Conservation (phyloP, 148 eudicot species). For the Cornus florida region DNA sequence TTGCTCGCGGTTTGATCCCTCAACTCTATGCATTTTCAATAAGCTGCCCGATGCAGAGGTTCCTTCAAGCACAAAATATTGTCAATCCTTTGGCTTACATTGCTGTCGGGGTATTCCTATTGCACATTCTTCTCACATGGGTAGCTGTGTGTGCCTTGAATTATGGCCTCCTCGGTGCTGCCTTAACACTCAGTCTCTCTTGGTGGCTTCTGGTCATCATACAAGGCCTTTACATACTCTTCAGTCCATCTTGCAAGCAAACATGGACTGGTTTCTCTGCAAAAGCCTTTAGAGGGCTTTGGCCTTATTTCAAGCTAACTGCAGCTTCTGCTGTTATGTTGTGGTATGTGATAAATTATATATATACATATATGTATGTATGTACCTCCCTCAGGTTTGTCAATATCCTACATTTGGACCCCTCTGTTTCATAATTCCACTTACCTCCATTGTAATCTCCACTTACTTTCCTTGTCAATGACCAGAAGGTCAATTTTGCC, state of each 20-base stretch:
- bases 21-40: constrained; percentile 60
- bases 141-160: constrained; percentile 39
- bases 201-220: constrained; percentile 45
- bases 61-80: constrained; percentile 60
- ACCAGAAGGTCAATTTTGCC: too few species aligned
- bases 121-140: constrained; percentile 44
- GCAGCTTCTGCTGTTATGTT: constrained; percentile 51
- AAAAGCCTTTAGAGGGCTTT: constrained; percentile 36
- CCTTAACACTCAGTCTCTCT: constrained; percentile 40
- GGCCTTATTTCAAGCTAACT: constrained; percentile 51
- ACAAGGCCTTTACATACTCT: constrained; percentile 29
- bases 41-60: constrained; percentile 51
- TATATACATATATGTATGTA: too few species aligned
- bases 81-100: constrained; percentile 65
- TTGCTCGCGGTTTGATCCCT: constrained; percentile 46
- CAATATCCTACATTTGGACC: too few species aligned
- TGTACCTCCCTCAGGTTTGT: too few species aligned
- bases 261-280: constrained; percentile 40
- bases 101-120: constrained; percentile 43
- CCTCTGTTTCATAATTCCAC: too few species aligned
- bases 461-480: too few species aligned
- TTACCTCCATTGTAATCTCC: too few species aligned
- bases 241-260: constrained; percentile 35
- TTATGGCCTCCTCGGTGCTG: constrained; percentile 40
- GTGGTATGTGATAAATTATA: constrained; percentile 2